Conservation (phyloP, 495 filamentous ascomycete genomes). For the Patellaria atrata region DNA sequence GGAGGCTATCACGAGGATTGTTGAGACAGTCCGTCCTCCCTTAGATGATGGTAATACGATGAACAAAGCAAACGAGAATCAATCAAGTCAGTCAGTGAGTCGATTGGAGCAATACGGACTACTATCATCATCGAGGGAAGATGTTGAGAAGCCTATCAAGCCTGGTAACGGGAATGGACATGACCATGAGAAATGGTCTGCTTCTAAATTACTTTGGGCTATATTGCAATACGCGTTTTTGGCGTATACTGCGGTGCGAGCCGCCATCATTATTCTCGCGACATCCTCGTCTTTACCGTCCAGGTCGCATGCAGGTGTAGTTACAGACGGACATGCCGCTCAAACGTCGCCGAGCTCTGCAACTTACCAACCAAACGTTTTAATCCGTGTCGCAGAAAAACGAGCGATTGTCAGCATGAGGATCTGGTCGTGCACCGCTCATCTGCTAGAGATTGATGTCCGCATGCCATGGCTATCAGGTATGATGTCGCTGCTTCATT, state of each 20-base stretch:
- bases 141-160: constrained; percentile 7
- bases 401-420: constrained; percentile 62
- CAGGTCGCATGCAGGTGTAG: constrained; percentile 24
- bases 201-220: constrained; percentile 46
- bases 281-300: constrained; percentile 39
- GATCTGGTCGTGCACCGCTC: constrained; percentile 53
- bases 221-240: constrained; percentile 56
- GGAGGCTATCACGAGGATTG: constrained; percentile 56
- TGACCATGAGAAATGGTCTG: constrained; percentile 14
- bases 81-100: constrained; percentile 9
- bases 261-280: constrained; percentile 38
- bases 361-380: neutral
- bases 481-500: constrained; percentile 54
- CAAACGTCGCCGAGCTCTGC: neutral
- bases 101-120: constrained; percentile 28
- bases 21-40: too few species aligned
- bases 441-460: constrained; percentile 50
- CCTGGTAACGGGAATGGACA: constrained; percentile 8
- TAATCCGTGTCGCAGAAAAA: constrained; percentile 27
- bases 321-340: neutral
- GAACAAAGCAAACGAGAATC: constrained; percentile 5
- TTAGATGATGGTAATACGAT: constrained; percentile 14
- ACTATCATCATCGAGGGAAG: constrained; percentile 12
- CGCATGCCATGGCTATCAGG: constrained; percentile 82
- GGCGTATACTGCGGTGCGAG: constrained; percentile 47